Base-by-base conservation (phyloP, 2,329 filamentous ascomycete genomes). In the Alternaria brassicae region DNA sequence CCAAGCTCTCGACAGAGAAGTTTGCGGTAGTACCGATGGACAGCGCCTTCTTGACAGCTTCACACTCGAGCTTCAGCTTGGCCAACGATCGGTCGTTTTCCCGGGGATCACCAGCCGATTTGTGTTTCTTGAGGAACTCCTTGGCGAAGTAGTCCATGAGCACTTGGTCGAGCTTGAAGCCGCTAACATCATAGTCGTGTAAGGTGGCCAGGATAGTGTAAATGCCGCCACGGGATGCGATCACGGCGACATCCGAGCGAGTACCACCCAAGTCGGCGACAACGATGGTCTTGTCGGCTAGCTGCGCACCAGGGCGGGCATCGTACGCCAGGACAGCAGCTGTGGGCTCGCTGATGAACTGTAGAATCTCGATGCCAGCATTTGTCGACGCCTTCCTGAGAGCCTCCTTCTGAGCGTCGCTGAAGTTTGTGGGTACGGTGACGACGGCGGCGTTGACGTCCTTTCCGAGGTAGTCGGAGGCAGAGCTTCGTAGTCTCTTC, bases 81-180 rank as follows among this genome's bases (percentile, higher is more conserved):
- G 95, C 93, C 71, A 97, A 82, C 72, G 91, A 90, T 72, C 89
- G 89, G 55, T 89, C 84, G 77, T 95, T 92, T 75, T 89, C 86
- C 69, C 93, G 87, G 21, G 95, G 95, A 79, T 98, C 95, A 58
- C 68, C 72, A 2, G 64, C 75, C 3, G 87, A 87, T 82, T 89
- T 90, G 86, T 98, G 88, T 86, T 96, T 97, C 87, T 99, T 98
- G 75, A 95, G 86, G 82, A 99, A 99, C 81, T 99, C 95, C 85
- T 99, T 99, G 71, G 94, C 91, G 71, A 98, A 97, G 84, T 97
- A 90, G 78, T 99, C 94, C 77, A 97, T 91, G 59, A 99, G 85
- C 49, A 94, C 90, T 78, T 95, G 87, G 82, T 99, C 95, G 57
- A 99, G 85, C 67, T 93, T 89, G 34, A 88, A 85, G 74, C 95